Evolutionary conservation across 2,329 filamentous ascomycete species (phyloP).

Genomic region (Ophiostoma himal-ulmi): DNA sequence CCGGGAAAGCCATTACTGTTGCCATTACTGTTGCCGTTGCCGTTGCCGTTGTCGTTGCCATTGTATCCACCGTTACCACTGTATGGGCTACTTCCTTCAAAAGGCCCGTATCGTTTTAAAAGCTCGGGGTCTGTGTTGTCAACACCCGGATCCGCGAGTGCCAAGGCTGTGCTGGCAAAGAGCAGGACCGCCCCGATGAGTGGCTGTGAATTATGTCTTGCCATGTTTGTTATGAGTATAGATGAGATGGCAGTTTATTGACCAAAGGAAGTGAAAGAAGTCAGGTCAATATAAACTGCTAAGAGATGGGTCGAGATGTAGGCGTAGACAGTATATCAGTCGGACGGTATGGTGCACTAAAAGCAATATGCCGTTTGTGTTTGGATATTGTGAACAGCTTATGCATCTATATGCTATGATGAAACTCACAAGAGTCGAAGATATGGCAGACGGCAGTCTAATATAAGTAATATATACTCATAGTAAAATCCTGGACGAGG

Average conservation of each 20-base stretch:
- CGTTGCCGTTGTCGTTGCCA: too few relatives aligned
- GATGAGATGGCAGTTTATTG: not conserved
- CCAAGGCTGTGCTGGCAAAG: not conserved
- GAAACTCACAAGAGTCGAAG: not conserved
- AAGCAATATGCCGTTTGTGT: not conserved
- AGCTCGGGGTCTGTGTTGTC: not conserved
- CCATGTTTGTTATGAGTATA: not conserved
- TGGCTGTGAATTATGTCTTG: not conserved
- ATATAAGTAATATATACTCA: not conserved
- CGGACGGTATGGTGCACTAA: not conserved
- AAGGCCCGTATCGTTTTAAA: constrained; percentile 10
- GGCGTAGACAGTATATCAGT: not conserved
- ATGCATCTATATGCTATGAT: not conserved
- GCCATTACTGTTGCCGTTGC: not conserved
- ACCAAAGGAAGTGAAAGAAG: not conserved
- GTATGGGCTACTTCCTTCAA: constrained; percentile 11
- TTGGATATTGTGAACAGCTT: not conserved
- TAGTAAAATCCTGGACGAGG: not conserved
- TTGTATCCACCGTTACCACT: not conserved
- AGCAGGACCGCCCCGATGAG: not conserved
- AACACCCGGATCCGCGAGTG: not conserved
- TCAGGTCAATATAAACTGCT: not conserved
- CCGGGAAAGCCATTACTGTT: constrained; percentile 21
- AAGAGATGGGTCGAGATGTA: not conserved
- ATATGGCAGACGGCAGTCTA: not conserved